A percentile compares a stretch with the other conserved stretches of the same genome.
phyloP scores from a whole-genome alignment of 495 filamentous ascomycete species.

The Sabuloglossum arenarium region DNA sequence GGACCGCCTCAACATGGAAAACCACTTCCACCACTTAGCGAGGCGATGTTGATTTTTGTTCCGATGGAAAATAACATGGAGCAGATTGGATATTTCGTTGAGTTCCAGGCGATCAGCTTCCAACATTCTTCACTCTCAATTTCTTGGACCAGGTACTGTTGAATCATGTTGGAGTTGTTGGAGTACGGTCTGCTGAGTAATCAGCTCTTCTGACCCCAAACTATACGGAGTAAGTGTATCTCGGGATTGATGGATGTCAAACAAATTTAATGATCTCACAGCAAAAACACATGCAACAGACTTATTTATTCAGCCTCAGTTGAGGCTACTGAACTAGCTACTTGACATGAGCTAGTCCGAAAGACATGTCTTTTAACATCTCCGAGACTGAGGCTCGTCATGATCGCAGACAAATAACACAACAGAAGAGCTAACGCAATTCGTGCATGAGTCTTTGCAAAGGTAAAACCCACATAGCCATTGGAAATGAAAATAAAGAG shows the following conservation, averaged over 20 bases:
- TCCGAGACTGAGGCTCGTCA: not conserved
- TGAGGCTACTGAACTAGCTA: not conserved
- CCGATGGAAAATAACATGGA: slow-evolving; percentile 49
- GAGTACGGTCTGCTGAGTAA: too few species aligned
- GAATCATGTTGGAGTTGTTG: too few species aligned
- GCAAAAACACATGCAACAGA: not conserved
- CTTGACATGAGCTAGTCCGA: not conserved
- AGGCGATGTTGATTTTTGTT: slow-evolving; percentile 65
- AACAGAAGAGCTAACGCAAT: not conserved
- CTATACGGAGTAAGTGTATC: too few species aligned
- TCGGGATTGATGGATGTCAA: too few species aligned
- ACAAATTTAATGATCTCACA: not conserved
- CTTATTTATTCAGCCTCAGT: not conserved
- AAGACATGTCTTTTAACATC: not conserved
- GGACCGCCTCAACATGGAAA: slow-evolving; percentile 43
- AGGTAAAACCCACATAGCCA: not conserved
- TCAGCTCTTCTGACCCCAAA: too few species aligned
- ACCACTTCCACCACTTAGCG: slow-evolving; percentile 51
- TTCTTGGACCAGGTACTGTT: not conserved
- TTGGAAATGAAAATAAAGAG: not conserved
- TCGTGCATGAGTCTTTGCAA: not conserved
- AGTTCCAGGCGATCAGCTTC: not conserved
- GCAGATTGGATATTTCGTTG: slow-evolving; percentile 18
- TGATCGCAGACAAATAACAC: not conserved
- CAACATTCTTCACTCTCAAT: not conserved